These are phyloP conservation scores for Didymella keratinophila DNA, from an alignment of 2,329 filamentous ascomycete species.

Conservation along the genomic window DNA sequence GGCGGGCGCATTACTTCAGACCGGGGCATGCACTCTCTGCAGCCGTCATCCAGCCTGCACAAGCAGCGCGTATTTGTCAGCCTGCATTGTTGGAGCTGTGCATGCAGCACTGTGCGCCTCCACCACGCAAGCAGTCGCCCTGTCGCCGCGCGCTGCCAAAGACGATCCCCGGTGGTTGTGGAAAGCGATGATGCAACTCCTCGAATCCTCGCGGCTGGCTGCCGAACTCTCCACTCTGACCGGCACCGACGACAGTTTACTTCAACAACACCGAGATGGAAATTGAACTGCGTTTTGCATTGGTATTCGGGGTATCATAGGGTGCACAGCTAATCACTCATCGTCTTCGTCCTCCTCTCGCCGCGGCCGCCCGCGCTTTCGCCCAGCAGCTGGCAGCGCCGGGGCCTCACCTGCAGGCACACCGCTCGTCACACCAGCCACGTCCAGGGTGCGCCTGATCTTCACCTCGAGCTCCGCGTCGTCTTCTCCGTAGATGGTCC, in stretches of 20 bases:
- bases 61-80: not conserved
- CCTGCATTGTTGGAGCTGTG: not conserved
- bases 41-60: not conserved
- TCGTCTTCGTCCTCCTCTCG: constrained; percentile 15
- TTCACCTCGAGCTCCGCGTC: constrained; percentile 43
- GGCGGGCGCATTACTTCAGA: not conserved
- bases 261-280: no score
- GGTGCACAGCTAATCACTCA: constrained; percentile 3
- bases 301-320: not conserved
- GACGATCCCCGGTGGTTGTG: not conserved
- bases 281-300: no score
- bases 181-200: constrained; percentile 10
- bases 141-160: not conserved
- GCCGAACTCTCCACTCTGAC: not conserved
- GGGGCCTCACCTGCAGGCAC: constrained; percentile 4
- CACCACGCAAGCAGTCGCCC: not conserved
- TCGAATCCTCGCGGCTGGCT: constrained; percentile 1
- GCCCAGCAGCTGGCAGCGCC: constrained; percentile 12
- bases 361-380: constrained; percentile 21
- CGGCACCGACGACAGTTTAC: not conserved
- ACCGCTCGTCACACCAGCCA: constrained; percentile 30
- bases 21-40: constrained; percentile 1
- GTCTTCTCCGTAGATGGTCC: constrained; percentile 57
- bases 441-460: constrained; percentile 45
- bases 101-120: not conserved